A percentile compares a stretch with the other conserved stretches of the same genome.
Evolutionary conservation across 192 early-diverging fungal species (phyloP).

Genomic region (Lunasporangiospora selenospora): DNA sequence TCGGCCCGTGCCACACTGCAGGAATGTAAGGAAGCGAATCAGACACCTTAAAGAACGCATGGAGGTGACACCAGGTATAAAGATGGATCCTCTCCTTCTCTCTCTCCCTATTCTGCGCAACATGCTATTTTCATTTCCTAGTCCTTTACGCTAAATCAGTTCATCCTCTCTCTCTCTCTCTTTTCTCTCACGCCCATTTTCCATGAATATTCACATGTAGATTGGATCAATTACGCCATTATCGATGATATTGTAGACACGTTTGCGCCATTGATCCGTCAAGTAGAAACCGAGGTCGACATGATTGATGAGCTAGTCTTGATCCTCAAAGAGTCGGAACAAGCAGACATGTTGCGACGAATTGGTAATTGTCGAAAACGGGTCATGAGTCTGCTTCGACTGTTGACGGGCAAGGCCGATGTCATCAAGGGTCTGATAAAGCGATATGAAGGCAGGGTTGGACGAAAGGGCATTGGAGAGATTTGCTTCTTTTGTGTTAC

Average conservation of each 20-base stretch:
- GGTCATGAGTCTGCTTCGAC: conserved; percentile 55
- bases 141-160: too few relatives aligned
- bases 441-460: conserved; percentile 54
- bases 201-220: conserved; percentile 12
- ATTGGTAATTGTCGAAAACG: conserved; percentile 59
- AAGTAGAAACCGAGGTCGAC: conserved; percentile 82
- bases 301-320: conserved; percentile 84
- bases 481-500: conserved; percentile 73
- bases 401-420: conserved; percentile 60
- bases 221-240: conserved; percentile 69
- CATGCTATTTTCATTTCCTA: conserved; percentile 17
- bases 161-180: conserved; percentile 4
- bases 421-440: conserved; percentile 64
- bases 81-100: conserved; percentile 1
- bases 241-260: conserved; percentile 84
- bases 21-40: conserved; percentile 74
- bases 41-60: conserved; percentile 73
- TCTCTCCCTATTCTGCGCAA: neutral
- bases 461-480: conserved; percentile 56
- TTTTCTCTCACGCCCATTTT: neutral
- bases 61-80: conserved; percentile 65
- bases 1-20: conserved; percentile 60
- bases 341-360: conserved; percentile 57
- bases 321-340: conserved; percentile 75
- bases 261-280: conserved; percentile 76